Conservation (phyloP, 768 basidiomycete genomes). For the Lentinula detonsa region DNA sequence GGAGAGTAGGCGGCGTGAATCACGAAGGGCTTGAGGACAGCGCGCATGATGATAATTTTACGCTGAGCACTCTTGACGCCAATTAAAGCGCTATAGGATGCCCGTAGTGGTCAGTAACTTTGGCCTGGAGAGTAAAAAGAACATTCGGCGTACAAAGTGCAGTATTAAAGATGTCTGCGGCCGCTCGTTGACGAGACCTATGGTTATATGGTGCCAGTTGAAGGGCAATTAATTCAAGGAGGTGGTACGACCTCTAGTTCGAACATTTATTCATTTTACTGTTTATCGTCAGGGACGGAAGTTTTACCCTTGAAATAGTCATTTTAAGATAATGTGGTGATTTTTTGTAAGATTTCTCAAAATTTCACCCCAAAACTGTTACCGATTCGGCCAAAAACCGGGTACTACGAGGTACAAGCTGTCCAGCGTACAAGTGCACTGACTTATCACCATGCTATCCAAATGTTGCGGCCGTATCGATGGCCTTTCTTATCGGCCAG, state of each 20-base stretch:
- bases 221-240: neutral
- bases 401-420: neutral
- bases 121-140: neutral
- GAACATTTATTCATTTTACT: neutral
- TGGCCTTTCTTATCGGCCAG: neutral
- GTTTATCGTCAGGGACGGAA: neutral
- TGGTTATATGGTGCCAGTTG: neutral
- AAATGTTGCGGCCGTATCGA: neutral
- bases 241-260: neutral
- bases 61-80: neutral
- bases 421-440: neutral
- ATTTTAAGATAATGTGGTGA: neutral
- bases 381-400: neutral
- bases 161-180: neutral
- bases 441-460: neutral
- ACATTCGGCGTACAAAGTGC: neutral
- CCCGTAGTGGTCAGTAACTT: neutral
- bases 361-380: neutral
- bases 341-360: neutral
- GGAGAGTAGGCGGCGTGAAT: constrained; percentile 69
- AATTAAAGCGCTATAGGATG: neutral
- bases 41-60: constrained; percentile 32
- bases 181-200: neutral
- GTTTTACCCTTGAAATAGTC: neutral
- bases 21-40: constrained; percentile 61